Evolutionary conservation across 2,329 filamentous ascomycete species (phyloP).

Genomic region (Rhinocladiella similis): DNA sequence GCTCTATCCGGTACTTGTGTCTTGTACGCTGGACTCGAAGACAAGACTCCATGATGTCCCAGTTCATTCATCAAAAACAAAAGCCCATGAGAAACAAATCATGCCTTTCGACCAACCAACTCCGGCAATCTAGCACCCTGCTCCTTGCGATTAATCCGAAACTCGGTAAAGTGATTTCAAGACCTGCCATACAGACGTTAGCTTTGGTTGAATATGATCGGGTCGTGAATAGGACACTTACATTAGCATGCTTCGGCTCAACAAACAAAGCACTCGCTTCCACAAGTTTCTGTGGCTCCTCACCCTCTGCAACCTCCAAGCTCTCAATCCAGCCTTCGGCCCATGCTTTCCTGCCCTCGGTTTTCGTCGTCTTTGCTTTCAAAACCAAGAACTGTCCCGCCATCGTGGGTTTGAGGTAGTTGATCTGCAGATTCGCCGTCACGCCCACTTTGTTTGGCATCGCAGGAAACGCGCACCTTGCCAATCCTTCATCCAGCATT

Average conservation of each 20-base stretch:
- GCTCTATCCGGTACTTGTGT: no score
- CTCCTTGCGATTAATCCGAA: not conserved
- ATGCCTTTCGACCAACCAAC: not conserved
- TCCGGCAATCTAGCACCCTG: not conserved
- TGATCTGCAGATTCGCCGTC: conserved; percentile 79
- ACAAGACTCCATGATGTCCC: no score
- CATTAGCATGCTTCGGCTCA: conserved; percentile 78
- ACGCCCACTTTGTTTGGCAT: conserved; percentile 82
- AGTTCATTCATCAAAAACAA: no score
- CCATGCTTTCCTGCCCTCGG: conserved; percentile 93
- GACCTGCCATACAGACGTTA: conserved; percentile 20
- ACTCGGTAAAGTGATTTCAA: conserved; percentile 28
- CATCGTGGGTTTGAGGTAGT: conserved; percentile 79
- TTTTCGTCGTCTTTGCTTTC: conserved; percentile 74
- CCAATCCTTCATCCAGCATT: conserved; percentile 85
- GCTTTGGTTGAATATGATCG: not conserved
- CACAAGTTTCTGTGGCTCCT: conserved; percentile 67
- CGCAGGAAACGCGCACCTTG: conserved; percentile 82
- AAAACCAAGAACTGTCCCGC: conserved; percentile 77
- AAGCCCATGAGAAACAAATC: no score
- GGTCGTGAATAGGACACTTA: conserved; percentile 38
- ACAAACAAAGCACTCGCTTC: conserved; percentile 87
- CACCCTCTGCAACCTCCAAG: conserved; percentile 61
- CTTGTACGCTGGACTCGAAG: not conserved
- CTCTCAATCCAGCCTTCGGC: conserved; percentile 85